Evolutionary conservation across 495 filamentous ascomycete species (phyloP), one percentile per base, ranked within the genome.

Genomic region (Tuber indicum): DNA sequence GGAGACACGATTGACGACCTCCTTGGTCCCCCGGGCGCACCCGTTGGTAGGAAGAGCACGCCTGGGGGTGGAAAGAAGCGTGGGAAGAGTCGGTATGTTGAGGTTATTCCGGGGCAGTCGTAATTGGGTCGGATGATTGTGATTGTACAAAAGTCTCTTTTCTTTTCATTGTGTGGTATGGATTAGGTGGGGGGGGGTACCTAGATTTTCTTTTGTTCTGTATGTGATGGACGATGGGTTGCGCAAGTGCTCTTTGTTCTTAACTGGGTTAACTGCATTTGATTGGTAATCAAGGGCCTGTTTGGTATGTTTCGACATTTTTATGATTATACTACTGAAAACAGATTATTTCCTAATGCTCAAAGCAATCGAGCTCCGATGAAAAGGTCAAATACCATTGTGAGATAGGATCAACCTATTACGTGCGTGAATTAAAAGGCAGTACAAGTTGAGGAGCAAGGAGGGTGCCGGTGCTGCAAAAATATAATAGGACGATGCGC

Each of bases 1-100:
- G 78, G 75, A 3, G 82, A 83, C 44, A 76, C 81, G 16, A 85
- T 85, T 78, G 84, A 85, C 43, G 84, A 85, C 71, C 77, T 85
- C 26, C 69, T 85, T 6, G 84, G 84, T 19, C 81, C 81, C 0
- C 81, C 84, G 39, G 82, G 76, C 47, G 70, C 83, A 62, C 78
- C 52, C 44, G 46, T 80, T 47, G 76, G 78, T 46, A 80, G 82
- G 43, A 80, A 72, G 70, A 74, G 72, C 17, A 83, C 79, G 7
- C 82, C 82, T 16, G 77, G 74, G 12, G 78, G 43, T 26, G 79
- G 79, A n/a, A 83, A 82, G 75, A 75, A 70, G 17, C 81, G 80
- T 47, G 81, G 75, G 39, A 83, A 82, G 71, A 84, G 58, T 62
- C 72, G 82, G 47, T 84, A 84, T 80, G 82, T 84, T 23, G 82